Evolutionary conservation across 768 basidiomycete genomes (phyloP).

Genomic region (Rubroboletus pulcherrimus): DNA sequence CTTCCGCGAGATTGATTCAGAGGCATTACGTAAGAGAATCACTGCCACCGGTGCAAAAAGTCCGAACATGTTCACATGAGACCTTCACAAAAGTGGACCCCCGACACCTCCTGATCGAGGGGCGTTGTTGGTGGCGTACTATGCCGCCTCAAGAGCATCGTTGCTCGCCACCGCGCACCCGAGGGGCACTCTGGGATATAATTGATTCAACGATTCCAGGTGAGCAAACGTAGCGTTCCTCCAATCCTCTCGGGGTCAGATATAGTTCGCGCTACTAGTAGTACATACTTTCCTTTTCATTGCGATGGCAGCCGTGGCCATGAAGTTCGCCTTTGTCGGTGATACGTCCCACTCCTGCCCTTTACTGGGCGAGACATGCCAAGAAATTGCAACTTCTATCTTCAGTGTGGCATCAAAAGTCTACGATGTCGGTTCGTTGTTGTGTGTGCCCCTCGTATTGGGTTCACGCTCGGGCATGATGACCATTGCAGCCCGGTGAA

Average conservation of each 20-base stretch:
- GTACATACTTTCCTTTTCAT: not conserved
- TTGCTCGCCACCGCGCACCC: too few species aligned
- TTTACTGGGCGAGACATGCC: not conserved
- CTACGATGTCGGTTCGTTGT: not conserved
- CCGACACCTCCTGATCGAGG: too few species aligned
- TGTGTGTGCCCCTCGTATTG: too few species aligned
- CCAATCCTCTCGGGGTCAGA: not conserved
- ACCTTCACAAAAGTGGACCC: too few species aligned
- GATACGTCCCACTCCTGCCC: not conserved
- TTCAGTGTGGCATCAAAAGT: conserved; percentile 1
- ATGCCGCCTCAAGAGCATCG: too few species aligned
- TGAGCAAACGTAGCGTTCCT: not conserved
- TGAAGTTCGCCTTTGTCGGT: not conserved
- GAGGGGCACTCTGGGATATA: not conserved
- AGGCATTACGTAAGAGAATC: too few species aligned
- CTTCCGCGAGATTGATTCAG: too few species aligned
- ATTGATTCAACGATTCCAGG: not conserved
- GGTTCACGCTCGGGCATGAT: not conserved
- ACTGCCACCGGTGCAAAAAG: too few species aligned
- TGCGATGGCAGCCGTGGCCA: not conserved
- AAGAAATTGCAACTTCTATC: not conserved
- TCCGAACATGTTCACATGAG: too few species aligned
- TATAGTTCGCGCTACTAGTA: not conserved
- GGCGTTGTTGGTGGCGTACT: too few species aligned
- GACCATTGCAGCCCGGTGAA: conserved; percentile 7